Evolutionary conservation across 1,284 basidiomycete genomes (phyloP).

Genomic region (Pseudozyma pruni): DNA sequence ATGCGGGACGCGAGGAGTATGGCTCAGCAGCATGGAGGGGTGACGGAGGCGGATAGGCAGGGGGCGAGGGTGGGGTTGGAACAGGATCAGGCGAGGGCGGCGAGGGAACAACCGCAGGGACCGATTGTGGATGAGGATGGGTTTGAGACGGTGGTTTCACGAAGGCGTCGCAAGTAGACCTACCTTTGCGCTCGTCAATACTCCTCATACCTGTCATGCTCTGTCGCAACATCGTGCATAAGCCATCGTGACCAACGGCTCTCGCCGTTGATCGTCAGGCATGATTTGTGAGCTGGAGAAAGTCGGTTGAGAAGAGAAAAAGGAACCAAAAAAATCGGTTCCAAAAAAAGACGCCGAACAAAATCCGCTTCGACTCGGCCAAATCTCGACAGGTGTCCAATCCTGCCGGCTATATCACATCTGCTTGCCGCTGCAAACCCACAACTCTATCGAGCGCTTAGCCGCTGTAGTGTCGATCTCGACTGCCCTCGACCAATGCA

Average conservation of each 20-base stretch:
- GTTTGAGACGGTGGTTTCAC: conserved; percentile 60
- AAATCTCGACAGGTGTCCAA: conserved; percentile 33
- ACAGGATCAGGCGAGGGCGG: conserved; percentile 24
- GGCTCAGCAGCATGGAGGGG: conserved; percentile 35
- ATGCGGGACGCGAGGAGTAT: conserved; percentile 34
- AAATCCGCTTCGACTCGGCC: too few species aligned
- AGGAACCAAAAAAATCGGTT: neutral
- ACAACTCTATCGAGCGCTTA: neutral
- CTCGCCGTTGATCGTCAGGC: too few species aligned
- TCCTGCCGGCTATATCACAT: conserved; percentile 34
- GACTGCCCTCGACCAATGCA: too few species aligned
- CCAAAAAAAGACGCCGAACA: too few species aligned
- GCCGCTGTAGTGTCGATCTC: conserved; percentile 13
- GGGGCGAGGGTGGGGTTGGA: conserved; percentile 27
- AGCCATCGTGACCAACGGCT: too few species aligned
- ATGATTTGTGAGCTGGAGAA: too few species aligned
- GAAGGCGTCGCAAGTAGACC: conserved; percentile 46
- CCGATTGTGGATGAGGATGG: conserved; percentile 61
- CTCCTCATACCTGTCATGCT: neutral
- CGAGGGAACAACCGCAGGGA: conserved; percentile 26
- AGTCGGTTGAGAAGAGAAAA: neutral
- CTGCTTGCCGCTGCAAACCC: neutral
- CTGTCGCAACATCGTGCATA: too few species aligned
- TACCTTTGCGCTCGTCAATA: neutral
- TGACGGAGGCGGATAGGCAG: conserved; percentile 36